Percentiles rank a stretch among this genome's conserved stretches.
Conservation (phyloP, 176 grass and related monocot species). For the Oryza brachyantha region DNA sequence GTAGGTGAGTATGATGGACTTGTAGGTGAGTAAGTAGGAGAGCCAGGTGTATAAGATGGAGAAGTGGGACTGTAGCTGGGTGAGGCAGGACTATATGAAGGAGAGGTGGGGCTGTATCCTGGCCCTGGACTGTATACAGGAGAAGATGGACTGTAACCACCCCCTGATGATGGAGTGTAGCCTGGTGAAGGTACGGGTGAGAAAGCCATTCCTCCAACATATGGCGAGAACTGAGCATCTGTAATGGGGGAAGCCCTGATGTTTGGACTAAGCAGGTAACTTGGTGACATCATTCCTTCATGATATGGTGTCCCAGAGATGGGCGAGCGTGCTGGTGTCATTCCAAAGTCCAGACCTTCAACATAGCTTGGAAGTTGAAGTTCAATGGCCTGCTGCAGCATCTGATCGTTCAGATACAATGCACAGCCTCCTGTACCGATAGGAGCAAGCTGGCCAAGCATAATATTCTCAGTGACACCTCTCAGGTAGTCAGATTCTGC, state of each 20-base stretch:
- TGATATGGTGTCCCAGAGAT: conserved; percentile 79
- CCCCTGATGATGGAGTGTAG: conserved; percentile 73
- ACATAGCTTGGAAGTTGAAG: conserved; percentile 88
- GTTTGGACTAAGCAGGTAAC: conserved; percentile 85
- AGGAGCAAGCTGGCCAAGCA: conserved; percentile 91
- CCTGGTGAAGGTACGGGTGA: conserved; percentile 76
- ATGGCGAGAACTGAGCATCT: conserved; percentile 89
- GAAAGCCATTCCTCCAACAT: conserved; percentile 88
- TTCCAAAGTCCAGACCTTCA: conserved; percentile 71
- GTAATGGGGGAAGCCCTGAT: conserved; percentile 85
- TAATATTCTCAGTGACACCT: conserved; percentile 96
- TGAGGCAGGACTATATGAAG: conserved; percentile 51
- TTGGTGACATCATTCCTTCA: conserved; percentile 98
- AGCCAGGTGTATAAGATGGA: conserved; percentile 57
- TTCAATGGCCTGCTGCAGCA: conserved; percentile 96
- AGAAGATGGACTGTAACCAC: conserved; percentile 72
- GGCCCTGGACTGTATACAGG: conserved; percentile 55
- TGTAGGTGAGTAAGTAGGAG: conserved; percentile 60
- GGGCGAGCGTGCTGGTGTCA: conserved; percentile 76
- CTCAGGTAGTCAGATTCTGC: conserved; percentile 87
- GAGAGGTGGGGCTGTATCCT: conserved; percentile 60
- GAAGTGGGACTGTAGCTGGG: conserved; percentile 57
- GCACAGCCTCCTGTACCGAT: conserved; percentile 81
- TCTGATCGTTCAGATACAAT: conserved; percentile 89
- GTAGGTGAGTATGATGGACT: conserved; percentile 70